These are phyloP conservation scores for Ceratocystis cubensis DNA, from an alignment of 2,329 filamentous ascomycete genomes.

Conservation along the genomic window DNA sequence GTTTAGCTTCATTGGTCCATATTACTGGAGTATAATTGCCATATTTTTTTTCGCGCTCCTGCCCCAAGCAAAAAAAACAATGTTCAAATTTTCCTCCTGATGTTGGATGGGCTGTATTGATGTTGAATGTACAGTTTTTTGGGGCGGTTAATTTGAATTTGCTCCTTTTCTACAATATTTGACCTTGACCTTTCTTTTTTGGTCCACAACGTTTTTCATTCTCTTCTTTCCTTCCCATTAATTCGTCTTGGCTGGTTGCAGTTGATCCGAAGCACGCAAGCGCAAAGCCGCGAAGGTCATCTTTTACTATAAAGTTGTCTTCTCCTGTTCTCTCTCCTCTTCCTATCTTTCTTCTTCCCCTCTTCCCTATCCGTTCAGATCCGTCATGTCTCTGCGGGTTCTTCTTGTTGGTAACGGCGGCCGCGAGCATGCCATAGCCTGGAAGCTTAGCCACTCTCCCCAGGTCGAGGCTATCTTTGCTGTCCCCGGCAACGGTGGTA, in stretches of 20 bases:
- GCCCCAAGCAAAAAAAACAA: neutral
- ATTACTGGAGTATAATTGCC: slow-evolving; percentile 1
- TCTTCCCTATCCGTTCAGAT: neutral
- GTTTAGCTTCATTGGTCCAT: slow-evolving; percentile 3
- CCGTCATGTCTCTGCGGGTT: slow-evolving; percentile 36
- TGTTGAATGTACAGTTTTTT: neutral
- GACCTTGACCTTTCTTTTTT: neutral
- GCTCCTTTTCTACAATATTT: slow-evolving; percentile 9
- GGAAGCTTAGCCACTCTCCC: slow-evolving; percentile 79
- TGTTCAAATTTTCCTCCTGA: slow-evolving; percentile 12
- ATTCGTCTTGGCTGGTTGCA: neutral
- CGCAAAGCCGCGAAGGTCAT: neutral
- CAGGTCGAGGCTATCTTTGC: slow-evolving; percentile 62
- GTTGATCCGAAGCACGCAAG: slow-evolving; percentile 1
- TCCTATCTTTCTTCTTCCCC: neutral
- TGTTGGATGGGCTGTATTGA: neutral
- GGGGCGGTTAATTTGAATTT: neutral
- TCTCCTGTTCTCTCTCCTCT: neutral
- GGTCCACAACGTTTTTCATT: neutral
- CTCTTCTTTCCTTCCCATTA: too few species aligned
- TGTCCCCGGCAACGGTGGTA: slow-evolving; percentile 78
- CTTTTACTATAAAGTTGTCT: neutral
- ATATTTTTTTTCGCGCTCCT: neutral
- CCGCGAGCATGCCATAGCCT: slow-evolving; percentile 85
- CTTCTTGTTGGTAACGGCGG: slow-evolving; percentile 89